Conservation (phyloP, 192 early-diverging fungal genomes). For the Podila clonocystis region DNA sequence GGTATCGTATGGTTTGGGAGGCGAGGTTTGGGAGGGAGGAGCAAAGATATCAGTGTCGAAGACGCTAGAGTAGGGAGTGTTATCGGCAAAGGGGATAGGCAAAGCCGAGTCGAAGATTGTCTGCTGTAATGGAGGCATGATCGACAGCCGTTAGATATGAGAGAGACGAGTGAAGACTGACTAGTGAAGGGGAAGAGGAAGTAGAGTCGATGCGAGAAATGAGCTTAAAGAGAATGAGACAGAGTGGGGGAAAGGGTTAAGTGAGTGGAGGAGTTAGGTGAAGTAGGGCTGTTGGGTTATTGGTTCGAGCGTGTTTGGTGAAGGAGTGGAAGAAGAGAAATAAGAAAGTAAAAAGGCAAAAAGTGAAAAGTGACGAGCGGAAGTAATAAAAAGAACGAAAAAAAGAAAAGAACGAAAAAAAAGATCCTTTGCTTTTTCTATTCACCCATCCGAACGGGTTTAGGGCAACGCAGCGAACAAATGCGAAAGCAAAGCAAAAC, state of each 20-base stretch:
- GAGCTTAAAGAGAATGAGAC: not conserved
- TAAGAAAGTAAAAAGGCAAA: not conserved
- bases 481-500: no score
- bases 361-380: not conserved
- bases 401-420: not conserved
- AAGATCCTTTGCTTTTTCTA: not conserved
- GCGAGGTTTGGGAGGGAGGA: not conserved
- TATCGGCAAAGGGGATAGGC: constrained; percentile 36
- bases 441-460: not conserved
- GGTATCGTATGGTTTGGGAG: not conserved
- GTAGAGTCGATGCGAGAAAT: not conserved
- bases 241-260: no score
- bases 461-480: not conserved
- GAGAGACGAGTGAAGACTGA: not conserved
- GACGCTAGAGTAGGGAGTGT: constrained; percentile 7
- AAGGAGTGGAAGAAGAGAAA: not conserved
- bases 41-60: constrained; percentile 13
- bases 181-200: not conserved
- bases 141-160: not conserved
- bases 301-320: not conserved
- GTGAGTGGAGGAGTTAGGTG: not conserved
- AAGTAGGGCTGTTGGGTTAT: not conserved
- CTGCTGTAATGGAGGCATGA: constrained; percentile 41
- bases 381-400: not conserved
- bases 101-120: constrained; percentile 18